Conservation (phyloP, 495 filamentous ascomycete genomes). For the Halenospora varia region DNA sequence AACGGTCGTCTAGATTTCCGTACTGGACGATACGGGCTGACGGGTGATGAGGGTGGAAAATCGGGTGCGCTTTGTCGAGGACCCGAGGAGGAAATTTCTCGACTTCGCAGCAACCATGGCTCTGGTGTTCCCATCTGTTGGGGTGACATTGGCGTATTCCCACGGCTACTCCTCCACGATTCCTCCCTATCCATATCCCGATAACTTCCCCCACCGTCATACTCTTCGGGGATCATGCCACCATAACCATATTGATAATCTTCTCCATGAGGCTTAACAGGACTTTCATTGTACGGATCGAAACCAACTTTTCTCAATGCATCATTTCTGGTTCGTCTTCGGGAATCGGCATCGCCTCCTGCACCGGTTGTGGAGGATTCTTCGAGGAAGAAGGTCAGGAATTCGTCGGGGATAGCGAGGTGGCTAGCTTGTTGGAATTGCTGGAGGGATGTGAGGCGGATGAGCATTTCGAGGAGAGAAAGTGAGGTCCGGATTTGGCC, state of each 20-base stretch:
- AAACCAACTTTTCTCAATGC: constrained; percentile 81
- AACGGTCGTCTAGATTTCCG: constrained; percentile 14
- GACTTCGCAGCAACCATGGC: constrained; percentile 16
- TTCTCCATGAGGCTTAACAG: constrained; percentile 20
- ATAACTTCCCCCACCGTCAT: too few species aligned
- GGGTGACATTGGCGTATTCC: background rate
- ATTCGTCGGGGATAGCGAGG: constrained; percentile 88
- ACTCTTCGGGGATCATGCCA: background rate
- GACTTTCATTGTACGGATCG: constrained; percentile 57
- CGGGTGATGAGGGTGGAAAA: constrained; percentile 10
- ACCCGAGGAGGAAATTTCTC: constrained; percentile 1
- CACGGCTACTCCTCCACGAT: background rate
- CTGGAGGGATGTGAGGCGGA: constrained; percentile 90
- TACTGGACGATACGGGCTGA: constrained; percentile 9
- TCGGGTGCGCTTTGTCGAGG: background rate
- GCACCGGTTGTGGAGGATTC: constrained; percentile 71
- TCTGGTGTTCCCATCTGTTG: constrained; percentile 10
- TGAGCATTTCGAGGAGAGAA: constrained; percentile 88
- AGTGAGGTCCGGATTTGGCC: constrained; percentile 71
- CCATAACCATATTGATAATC: constrained; percentile 17
- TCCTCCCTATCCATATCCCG: background rate
- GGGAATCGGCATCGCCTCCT: constrained; percentile 66
- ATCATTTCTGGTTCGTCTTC: constrained; percentile 64
- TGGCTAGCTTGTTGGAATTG: constrained; percentile 95
- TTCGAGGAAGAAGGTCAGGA: constrained; percentile 89